Evolutionary conservation across 495 filamentous ascomycete species (phyloP), one percentile per base, ranked within the genome.

Genomic region (Penicillium lividum): DNA sequence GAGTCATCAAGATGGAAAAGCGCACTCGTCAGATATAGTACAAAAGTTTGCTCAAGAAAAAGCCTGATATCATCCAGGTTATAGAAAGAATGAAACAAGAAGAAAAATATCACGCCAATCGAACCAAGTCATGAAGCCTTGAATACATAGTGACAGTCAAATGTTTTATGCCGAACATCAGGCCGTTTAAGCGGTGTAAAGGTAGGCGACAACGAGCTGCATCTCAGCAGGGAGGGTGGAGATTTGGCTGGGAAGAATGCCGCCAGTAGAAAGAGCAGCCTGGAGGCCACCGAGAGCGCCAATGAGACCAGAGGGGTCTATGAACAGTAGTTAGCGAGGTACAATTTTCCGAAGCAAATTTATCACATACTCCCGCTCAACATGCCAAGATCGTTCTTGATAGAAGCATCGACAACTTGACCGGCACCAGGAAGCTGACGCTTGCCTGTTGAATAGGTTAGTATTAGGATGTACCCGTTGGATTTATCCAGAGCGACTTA

Each of bases 221-320:
- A 68, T 18, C 31, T 59, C 58, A 44, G 27, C 50, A 27, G 63
- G 63, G 7, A 66, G 13, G 50, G 51, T 52, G 30, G 57, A 22
- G 8, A 68, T 56, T 11, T 66, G 53, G 31, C 43, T 51, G 7
- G 50, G 46, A 34, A 58, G 59, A 40, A 68, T 57, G 15, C 63
- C 31, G 18, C 58, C 60, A 22, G 49, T 54, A 6, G 55, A 31
- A 43, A 62, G 52, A 15, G 59, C 51, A 44, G 43, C 57, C 13
- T 54, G 51, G 27, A 68, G 58, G 51, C 55, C 59, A 29, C 16
- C 48, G 11, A 68, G 63, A 33, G 66, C 61, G 15, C 53, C 57
- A 36, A 60, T 51, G 44, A 69, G 59, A 29, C 58, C 61, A 16
- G 44, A 54, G 2, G 61, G 61, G 61, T 69, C 65, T 67, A 42